Percentiles rank a stretch among this genome's conserved stretches.
Evolutionary conservation across 257 asterid species (phyloP).

Genomic region (Nyctanthes arbortristis): DNA sequence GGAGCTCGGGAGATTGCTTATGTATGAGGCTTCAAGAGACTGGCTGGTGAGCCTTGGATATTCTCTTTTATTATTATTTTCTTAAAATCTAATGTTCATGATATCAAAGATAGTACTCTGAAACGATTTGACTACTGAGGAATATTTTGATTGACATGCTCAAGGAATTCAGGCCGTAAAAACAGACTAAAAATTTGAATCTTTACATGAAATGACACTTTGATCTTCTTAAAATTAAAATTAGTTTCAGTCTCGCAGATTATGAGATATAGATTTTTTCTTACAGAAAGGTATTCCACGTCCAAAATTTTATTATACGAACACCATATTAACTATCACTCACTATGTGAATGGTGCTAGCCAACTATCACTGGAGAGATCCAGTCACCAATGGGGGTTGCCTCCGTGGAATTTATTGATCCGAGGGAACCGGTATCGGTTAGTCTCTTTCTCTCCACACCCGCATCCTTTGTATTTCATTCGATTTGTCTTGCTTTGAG

Average conservation of each 20-base stretch:
- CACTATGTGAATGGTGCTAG: slow-evolving; percentile 39
- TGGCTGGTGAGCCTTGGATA: slow-evolving; percentile 68
- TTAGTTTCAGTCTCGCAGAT: background rate
- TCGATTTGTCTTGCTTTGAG: background rate
- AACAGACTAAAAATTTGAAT: background rate
- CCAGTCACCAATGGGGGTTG: slow-evolving; percentile 84
- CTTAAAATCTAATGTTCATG: background rate
- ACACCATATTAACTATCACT: background rate
- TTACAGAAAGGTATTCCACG: background rate
- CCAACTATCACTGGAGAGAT: slow-evolving; percentile 87
- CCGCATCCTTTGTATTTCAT: background rate
- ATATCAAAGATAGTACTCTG: background rate
- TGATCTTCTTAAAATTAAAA: background rate
- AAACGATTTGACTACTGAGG: background rate
- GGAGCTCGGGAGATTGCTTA: slow-evolving; percentile 94
- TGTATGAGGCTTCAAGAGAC: slow-evolving; percentile 95
- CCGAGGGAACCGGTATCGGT: slow-evolving; percentile 95
- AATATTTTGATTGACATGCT: background rate
- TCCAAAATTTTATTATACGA: background rate
- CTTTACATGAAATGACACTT: background rate
- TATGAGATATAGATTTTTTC: background rate
- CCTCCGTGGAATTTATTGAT: slow-evolving; percentile 91
- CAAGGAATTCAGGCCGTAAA: background rate
- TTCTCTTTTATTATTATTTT: slow-evolving; percentile 3
- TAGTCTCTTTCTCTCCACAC: slow-evolving; percentile 36